Evolutionary conservation across 2,329 filamentous ascomycete genomes (phyloP), one percentile per base, ranked within the genome.

Genomic region (Phoma sp.): DNA sequence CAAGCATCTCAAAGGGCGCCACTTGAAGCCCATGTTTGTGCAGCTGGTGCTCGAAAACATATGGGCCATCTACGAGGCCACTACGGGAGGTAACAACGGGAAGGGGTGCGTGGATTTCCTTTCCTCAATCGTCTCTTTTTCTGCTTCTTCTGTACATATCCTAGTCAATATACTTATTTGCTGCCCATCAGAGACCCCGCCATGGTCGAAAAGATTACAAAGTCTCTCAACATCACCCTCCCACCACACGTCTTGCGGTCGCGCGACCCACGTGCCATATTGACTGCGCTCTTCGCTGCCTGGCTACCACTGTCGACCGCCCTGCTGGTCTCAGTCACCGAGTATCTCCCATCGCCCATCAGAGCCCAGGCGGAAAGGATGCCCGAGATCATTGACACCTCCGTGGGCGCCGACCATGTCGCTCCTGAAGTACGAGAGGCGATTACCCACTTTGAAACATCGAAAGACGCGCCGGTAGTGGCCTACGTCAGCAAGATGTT

Each of bases 401-500:
- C 92, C 0, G 94, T 95, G 1, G 94, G 92, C 0, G 82, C 88
- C 3, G 83, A 86, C 2, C 82, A 86, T 64, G 87, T 98, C 40
- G 86, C 90, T 48, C 77, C 84, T 1, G 78, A 81, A 6, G 79
- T 98, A 49, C 88, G 86, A 64, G 81, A 89, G n/a, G 91, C 94
- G 5, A 94, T 98, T 88, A 78, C 90, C 2, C 82, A 87, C 0
- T 97, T 96, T 71, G 90, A 90, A 68, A 85, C 85, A 3, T 82
- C 82, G 0, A 81, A 84, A 35, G 82, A 87, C 0, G 89, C 90
- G 53, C 93, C 94, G 0, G 87, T 96, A 0, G 91, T 99, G 1
- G 94, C 91, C 8, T 99, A 96, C 63, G 91, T 99, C 57, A 98
- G 94, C 78, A 99, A 99, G 74, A 97, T 99, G 92, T 91, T 98